Conservation (phyloP, 768 basidiomycete species). For the Pleurotus tuber-regium region DNA sequence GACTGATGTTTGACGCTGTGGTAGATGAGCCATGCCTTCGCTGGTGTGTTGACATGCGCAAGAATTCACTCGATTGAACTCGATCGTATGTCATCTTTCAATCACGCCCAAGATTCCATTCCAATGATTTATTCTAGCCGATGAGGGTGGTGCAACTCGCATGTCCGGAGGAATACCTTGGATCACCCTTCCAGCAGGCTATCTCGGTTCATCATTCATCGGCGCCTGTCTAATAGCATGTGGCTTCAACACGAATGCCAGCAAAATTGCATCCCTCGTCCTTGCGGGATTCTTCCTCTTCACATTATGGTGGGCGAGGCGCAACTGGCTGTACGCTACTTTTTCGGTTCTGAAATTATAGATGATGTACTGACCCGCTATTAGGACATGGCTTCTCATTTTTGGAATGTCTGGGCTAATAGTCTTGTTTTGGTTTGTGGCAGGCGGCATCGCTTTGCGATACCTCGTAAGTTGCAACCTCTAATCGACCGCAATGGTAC, state of each 20-base stretch:
- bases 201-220: constrained; percentile 82
- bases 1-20: background rate
- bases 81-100: constrained; percentile 59
- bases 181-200: constrained; percentile 79
- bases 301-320: constrained; percentile 86
- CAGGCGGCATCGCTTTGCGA: constrained; percentile 67
- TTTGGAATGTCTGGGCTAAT: constrained; percentile 78
- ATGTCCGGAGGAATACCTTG: constrained; percentile 87
- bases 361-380: too few relatives aligned
- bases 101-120: background rate
- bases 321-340: constrained; percentile 62
- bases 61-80: constrained; percentile 81
- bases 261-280: constrained; percentile 78
- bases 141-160: constrained; percentile 83
- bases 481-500: background rate
- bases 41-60: constrained; percentile 83
- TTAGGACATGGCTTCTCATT: constrained; percentile 77
- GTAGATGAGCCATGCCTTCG: constrained; percentile 84
- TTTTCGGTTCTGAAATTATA: background rate
- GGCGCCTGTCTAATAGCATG: constrained; percentile 86
- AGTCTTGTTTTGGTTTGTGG: constrained; percentile 83
- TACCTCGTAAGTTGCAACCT: constrained; percentile 53
- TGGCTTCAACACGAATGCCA: constrained; percentile 86
- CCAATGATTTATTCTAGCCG: constrained; percentile 45
- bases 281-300: constrained; percentile 85